Evolutionary conservation across 75 land plant genomes (phyloP).

Genomic region (Pseudotsuga menziesii): DNA sequence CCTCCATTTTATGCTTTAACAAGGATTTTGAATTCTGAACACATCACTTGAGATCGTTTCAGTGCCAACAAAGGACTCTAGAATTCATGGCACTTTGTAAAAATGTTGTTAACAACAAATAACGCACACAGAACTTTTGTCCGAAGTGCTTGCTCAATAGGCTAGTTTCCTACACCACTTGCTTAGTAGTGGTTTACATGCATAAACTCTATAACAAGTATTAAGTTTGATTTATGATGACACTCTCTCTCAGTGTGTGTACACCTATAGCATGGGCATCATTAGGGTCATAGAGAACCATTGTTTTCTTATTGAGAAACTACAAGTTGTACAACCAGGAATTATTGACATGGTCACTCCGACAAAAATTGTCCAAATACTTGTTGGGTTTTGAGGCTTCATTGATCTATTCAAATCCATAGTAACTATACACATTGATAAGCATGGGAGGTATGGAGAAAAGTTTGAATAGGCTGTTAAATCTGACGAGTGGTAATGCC

Average conservation of each 20-base stretch:
- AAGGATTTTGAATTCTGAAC: background rate
- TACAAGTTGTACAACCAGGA: background rate
- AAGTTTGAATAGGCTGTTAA: constrained; percentile 40
- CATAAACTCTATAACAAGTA: too few species aligned
- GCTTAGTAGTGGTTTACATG: background rate
- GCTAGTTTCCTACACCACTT: constrained; percentile 14
- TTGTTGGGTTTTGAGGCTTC: background rate
- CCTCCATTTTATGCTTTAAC: too few species aligned
- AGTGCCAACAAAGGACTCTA: constrained; percentile 83
- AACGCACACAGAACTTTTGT: constrained; percentile 49
- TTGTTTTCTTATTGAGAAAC: background rate
- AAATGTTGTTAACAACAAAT: constrained; percentile 20
- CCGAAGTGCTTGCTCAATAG: constrained; percentile 73
- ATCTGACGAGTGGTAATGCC: constrained; percentile 59
- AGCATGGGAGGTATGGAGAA: constrained; percentile 67
- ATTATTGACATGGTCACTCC: background rate
- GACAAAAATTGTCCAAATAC: too few species aligned
- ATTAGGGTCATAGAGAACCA: too few species aligned
- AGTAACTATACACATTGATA: background rate
- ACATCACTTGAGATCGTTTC: background rate
- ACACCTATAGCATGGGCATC: too few species aligned
- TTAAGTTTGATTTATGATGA: background rate
- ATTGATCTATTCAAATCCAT: background rate
- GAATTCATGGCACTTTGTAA: constrained; percentile 52
- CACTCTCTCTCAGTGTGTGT: background rate